Conservation (phyloP, 768 basidiomycete species). For the Tulasnella calospora region DNA sequence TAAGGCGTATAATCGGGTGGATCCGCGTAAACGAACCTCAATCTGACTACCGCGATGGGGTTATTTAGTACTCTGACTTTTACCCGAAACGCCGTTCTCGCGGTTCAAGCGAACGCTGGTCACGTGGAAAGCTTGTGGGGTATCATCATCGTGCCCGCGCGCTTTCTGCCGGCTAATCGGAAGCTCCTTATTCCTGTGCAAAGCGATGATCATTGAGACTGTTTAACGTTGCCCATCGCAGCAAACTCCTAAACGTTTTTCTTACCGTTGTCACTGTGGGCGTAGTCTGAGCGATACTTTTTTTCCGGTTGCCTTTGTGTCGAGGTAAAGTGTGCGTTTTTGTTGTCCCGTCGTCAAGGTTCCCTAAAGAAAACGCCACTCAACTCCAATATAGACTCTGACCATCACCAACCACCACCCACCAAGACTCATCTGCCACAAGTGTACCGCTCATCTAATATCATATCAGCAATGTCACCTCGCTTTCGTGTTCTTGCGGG, state of each 20-base stretch:
- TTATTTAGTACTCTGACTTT: too few species aligned
- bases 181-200: neutral
- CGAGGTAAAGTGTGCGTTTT: neutral
- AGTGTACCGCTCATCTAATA: neutral
- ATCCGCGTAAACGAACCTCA: too few species aligned
- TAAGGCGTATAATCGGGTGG: too few species aligned
- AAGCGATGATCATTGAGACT: neutral
- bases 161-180: neutral
- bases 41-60: too few species aligned
- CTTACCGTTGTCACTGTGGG: neutral
- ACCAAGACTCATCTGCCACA: neutral
- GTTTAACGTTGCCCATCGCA: neutral
- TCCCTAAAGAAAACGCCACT: neutral
- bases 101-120: neutral
- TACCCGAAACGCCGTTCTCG: neutral
- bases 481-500: conserved; percentile 71
- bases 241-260: neutral
- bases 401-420: neutral
- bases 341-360: neutral
- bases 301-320: neutral
- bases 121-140: neutral
- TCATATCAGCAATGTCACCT: conserved; percentile 37
- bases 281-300: neutral
- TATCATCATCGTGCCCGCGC: neutral
- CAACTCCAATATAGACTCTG: neutral